Base-by-base conservation (phyloP, 495 filamentous ascomycete species). In the Tuber melanosporum region DNA sequence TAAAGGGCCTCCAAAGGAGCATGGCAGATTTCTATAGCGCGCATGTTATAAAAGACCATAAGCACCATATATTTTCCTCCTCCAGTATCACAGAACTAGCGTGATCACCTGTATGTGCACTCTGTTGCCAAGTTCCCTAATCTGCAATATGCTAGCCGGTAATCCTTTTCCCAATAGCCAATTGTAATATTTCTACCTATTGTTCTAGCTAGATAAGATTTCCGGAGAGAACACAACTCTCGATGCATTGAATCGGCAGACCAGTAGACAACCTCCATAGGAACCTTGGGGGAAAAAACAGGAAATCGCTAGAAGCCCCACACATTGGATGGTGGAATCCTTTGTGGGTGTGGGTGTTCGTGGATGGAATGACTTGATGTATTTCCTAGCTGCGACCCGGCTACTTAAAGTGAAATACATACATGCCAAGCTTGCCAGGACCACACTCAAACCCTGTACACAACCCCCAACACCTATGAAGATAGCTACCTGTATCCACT, bases 161-260 rank as follows among this genome's bases (percentile, higher is more conserved):
- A 46, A 87, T 87, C 12, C 84, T 86, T 82, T 92, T 88, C 26
- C 82, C 85, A 73, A 93, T 87, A 66, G 87, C 87, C 80, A 93
- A 85, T 75, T 85, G 87, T 83, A 92, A 83, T 43, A 90, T 90
- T 77, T 91, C 88, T 78, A 93, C 92, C 71, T 87, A 86, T 87
- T 88, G 90, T 75, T 87, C 86, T 8, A 85, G 85, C 86, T 8
- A 85, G 85, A 77, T 91, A 90, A 74, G 89, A 79, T 36, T 84
- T 83, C 78, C 86, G 83, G 26, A 83, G 76, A 2, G 44, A 71
- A 42, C 49, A 81, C 2, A 71, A 78, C 42, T 74, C 62, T 45
- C 15, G 42, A 66, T 83, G 82, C 74, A 81, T 78, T 83, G 26
- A 32, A 42, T 71, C 47, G n/a, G 17, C n/a, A 47, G 12, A 72